A percentile compares a stretch with the other conserved stretches of the same genome.
These are phyloP conservation scores for Lyophyllum decastes DNA, from an alignment of 768 basidiomycete genomes.

Conservation along the genomic window DNA sequence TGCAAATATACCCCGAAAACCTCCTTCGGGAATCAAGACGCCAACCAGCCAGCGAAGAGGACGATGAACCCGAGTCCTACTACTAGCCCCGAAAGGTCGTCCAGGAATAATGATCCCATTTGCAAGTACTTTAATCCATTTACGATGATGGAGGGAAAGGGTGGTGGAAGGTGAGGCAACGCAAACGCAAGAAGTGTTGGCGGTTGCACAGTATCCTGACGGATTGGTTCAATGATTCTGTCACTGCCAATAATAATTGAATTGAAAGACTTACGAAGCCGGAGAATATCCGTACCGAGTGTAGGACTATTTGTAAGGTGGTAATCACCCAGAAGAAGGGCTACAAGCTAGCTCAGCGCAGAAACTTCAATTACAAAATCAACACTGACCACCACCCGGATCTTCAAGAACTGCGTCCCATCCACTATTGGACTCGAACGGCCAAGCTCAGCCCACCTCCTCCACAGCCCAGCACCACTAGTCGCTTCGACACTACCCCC, in stretches of 20 bases:
- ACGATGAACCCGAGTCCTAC: slow-evolving; percentile 74
- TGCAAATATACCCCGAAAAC: slow-evolving; percentile 5
- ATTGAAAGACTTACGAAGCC: slow-evolving; percentile 54
- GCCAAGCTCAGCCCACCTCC: slow-evolving; percentile 63
- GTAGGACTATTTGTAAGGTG: slow-evolving; percentile 68
- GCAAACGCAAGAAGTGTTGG: slow-evolving; percentile 60
- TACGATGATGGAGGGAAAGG: slow-evolving; percentile 61
- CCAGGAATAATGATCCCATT: slow-evolving; percentile 65
- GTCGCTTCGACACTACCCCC: slow-evolving; percentile 29
- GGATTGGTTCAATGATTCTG: background rate
- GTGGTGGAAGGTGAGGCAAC: slow-evolving; percentile 67
- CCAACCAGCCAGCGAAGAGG: slow-evolving; percentile 50
- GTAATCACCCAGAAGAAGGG: slow-evolving; percentile 85
- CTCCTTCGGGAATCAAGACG: slow-evolving; percentile 10
- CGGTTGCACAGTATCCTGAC: slow-evolving; percentile 58
- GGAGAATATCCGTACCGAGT: slow-evolving; percentile 71
- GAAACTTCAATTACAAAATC: background rate
- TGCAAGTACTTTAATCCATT: slow-evolving; percentile 68
- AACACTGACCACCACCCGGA: slow-evolving; percentile 59
- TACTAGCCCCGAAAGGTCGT: slow-evolving; percentile 69
- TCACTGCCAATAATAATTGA: background rate
- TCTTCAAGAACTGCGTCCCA: slow-evolving; percentile 32
- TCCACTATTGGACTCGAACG: slow-evolving; percentile 35
- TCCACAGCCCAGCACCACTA: slow-evolving; percentile 39
- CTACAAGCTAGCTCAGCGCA: slow-evolving; percentile 35